Evolutionary conservation across 192 early-diverging fungal species (phyloP).

Genomic region (Oehlia diaphana): DNA sequence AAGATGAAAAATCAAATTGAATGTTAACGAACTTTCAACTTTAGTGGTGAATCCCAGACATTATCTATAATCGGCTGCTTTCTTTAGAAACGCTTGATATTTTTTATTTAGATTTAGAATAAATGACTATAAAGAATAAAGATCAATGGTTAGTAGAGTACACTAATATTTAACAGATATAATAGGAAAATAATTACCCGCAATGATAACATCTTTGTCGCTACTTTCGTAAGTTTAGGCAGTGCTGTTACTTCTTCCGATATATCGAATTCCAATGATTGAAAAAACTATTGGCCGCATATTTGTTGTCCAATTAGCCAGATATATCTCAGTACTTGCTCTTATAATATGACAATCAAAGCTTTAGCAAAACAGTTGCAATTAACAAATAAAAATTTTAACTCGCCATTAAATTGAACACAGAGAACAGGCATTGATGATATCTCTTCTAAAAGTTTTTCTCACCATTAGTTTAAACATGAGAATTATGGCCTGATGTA

Average conservation of each 20-base stretch:
- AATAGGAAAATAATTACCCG: slow-evolving; percentile 21
- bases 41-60: background rate
- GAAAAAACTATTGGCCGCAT: slow-evolving; percentile 18
- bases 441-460: slow-evolving; percentile 3
- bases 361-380: background rate
- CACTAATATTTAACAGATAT: background rate
- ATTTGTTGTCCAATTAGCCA: background rate
- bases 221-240: slow-evolving; percentile 12
- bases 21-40: background rate
- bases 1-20: too few species aligned
- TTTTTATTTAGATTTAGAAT: slow-evolving; percentile 16
- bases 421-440: background rate
- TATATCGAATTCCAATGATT: slow-evolving; percentile 22
- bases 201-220: slow-evolving; percentile 16
- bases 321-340: background rate
- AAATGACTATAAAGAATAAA: slow-evolving; percentile 16
- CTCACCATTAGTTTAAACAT: slow-evolving; percentile 17
- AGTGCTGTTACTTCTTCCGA: slow-evolving; percentile 7
- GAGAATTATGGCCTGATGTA: background rate
- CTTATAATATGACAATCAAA: slow-evolving; percentile 13
- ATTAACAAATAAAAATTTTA: background rate
- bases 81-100: slow-evolving; percentile 8
- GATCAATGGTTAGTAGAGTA: slow-evolving; percentile 11
- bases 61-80: background rate
- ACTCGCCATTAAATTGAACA: slow-evolving; percentile 13